Conservation (phyloP, 108 stramenopile genomes). For the Cyclostephanos tholiformis region DNA sequence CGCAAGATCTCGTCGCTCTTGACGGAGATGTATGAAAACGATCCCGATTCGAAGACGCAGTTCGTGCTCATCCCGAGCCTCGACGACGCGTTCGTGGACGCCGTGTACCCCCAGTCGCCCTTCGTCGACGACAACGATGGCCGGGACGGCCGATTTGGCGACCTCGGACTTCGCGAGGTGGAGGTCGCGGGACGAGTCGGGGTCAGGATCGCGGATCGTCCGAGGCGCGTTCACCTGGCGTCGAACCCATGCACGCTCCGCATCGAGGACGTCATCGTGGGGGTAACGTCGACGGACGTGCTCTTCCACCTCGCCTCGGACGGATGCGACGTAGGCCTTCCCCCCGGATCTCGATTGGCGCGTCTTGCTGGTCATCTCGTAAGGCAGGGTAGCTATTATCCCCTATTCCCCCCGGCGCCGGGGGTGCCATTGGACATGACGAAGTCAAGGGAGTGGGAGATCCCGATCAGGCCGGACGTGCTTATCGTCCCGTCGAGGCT, state of each 20-base stretch:
- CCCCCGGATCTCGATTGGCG: constrained; percentile 66
- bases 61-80: constrained; percentile 94
- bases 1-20: constrained; percentile 61
- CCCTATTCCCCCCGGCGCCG: constrained; percentile 81
- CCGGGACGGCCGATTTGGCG: constrained; percentile 40
- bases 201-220: not conserved
- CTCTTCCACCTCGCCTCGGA: constrained; percentile 86
- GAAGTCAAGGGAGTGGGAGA: constrained; percentile 67
- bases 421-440: constrained; percentile 84
- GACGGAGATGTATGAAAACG: constrained; percentile 56
- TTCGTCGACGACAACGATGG: constrained; percentile 1
- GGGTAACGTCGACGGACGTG: constrained; percentile 88
- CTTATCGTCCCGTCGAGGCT: constrained; percentile 92
- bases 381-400: constrained; percentile 93
- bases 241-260: constrained; percentile 89
- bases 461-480: constrained; percentile 91
- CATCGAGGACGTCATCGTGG: constrained; percentile 89
- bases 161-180: constrained; percentile 66
- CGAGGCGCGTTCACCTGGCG: constrained; percentile 77
- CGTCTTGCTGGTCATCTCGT: constrained; percentile 92
- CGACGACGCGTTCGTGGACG: constrained; percentile 92
- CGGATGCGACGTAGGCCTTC: constrained; percentile 77
- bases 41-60: constrained; percentile 68
- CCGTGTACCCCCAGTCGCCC: constrained; percentile 72
- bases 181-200: constrained; percentile 36